These are phyloP conservation scores for Cutaneotrichosporon sp. DNA, from an alignment of 1,284 basidiomycete genomes.

Conservation along the genomic window DNA sequence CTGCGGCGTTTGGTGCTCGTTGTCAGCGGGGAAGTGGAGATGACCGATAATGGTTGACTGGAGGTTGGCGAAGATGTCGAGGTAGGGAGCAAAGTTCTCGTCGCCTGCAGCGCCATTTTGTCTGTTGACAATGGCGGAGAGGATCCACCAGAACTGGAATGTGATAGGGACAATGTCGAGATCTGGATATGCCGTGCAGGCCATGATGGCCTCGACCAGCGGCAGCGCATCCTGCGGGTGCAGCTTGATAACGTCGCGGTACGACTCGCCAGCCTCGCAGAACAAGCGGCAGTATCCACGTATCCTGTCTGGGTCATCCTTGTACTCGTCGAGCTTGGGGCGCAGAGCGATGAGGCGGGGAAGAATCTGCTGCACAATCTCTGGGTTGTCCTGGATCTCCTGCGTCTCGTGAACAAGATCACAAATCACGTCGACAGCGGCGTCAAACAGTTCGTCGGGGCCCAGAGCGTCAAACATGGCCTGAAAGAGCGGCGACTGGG, in stretches of 20 bases:
- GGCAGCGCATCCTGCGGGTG: conserved; percentile 89
- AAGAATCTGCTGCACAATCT: conserved; percentile 79
- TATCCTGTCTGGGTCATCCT: conserved; percentile 80
- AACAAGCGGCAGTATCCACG: conserved; percentile 87
- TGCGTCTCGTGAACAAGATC: conserved; percentile 98
- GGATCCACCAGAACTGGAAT: conserved; percentile 96
- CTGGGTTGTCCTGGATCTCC: conserved; percentile 91
- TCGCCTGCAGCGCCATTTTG: conserved; percentile 25
- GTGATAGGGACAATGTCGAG: conserved; percentile 97
- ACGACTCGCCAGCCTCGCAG: conserved; percentile 93
- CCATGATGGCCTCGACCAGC: conserved; percentile 88
- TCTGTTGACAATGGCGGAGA: conserved; percentile 69
- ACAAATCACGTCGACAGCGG: conserved; percentile 85
- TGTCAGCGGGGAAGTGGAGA: conserved; percentile 82
- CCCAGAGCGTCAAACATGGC: conserved; percentile 78
- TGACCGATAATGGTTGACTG: conserved; percentile 85
- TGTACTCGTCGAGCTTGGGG: conserved; percentile 55
- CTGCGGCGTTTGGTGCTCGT: conserved; percentile 68
- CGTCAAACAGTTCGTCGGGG: conserved; percentile 83
- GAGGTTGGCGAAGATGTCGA: conserved; percentile 75
- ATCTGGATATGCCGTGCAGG: conserved; percentile 87
- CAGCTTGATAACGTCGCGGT: conserved; percentile 79
- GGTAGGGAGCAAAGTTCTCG: conserved; percentile 52
- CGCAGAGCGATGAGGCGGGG: conserved; percentile 72
- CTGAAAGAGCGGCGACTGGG: conserved; percentile 74